Evolutionary conservation across 768 basidiomycete species (phyloP).

Genomic region (Cyclocybe aegerita): DNA sequence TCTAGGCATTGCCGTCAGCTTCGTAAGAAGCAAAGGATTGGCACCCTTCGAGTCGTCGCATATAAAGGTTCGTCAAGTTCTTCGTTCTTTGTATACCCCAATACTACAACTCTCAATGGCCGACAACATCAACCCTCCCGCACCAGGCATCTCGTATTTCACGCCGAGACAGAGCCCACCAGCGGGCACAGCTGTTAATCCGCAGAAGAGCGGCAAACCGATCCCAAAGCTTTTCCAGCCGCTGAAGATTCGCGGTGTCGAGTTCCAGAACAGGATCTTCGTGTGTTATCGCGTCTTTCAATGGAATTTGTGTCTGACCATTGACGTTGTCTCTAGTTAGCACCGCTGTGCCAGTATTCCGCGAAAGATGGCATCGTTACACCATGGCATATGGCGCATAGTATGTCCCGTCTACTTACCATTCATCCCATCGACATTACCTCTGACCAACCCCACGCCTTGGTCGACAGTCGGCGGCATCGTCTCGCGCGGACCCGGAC

Average conservation of each 20-base stretch:
- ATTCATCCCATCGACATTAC: too few species aligned
- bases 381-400: slow-evolving; percentile 55
- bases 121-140: too few species aligned
- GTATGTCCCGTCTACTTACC: too few species aligned
- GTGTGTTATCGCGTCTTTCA: slow-evolving; percentile 22
- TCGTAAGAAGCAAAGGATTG: too few species aligned
- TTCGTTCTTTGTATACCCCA: too few species aligned
- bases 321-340: slow-evolving; percentile 29
- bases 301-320: neutral
- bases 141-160: too few species aligned
- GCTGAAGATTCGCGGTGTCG: slow-evolving; percentile 47
- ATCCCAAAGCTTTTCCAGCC: slow-evolving; percentile 43
- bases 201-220: neutral
- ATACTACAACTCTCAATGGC: too few species aligned
- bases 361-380: slow-evolving; percentile 47
- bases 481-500: slow-evolving; percentile 46
- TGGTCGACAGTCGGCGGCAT: slow-evolving; percentile 44
- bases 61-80: too few species aligned
- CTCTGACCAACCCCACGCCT: neutral
- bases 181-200: too few species aligned
- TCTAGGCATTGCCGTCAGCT: too few species aligned
- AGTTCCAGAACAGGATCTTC: slow-evolving; percentile 52
- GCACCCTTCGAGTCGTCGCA: too few species aligned
- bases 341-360: slow-evolving; percentile 61
- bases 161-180: too few species aligned